These are phyloP conservation scores for Stemphylium lycopersici DNA, from an alignment of 2,329 filamentous ascomycete species.

Conservation along the genomic window DNA sequence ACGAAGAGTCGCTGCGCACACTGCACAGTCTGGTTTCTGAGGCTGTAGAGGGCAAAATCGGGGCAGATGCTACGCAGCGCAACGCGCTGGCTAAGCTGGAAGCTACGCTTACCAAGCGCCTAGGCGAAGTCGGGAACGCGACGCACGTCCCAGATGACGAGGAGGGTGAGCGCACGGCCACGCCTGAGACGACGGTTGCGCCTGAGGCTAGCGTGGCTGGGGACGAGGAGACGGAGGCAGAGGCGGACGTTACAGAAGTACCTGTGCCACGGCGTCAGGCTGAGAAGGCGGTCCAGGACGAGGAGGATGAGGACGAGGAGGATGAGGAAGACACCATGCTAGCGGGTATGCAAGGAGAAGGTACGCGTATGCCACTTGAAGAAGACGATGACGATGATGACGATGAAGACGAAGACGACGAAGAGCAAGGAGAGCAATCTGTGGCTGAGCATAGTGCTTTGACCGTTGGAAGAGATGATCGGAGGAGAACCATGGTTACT, in stretches of 20 bases:
- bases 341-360: slow-evolving; percentile 42
- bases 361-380: slow-evolving; percentile 43
- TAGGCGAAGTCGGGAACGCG: slow-evolving; percentile 47
- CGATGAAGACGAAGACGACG: slow-evolving; percentile 17
- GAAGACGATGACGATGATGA: slow-evolving; percentile 34
- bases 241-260: slow-evolving; percentile 20
- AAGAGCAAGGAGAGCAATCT: slow-evolving; percentile 2
- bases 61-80: slow-evolving; percentile 59
- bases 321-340: slow-evolving; percentile 44
- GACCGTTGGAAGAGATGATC: slow-evolving; percentile 10
- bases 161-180: slow-evolving; percentile 11
- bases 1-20: slow-evolving; percentile 31
- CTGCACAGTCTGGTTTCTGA: slow-evolving; percentile 56
- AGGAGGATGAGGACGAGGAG: slow-evolving; percentile 31
- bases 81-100: slow-evolving; percentile 63
- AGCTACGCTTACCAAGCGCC: slow-evolving; percentile 58
- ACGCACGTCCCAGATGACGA: slow-evolving; percentile 15
- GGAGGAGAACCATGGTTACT: slow-evolving; percentile 24
- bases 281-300: slow-evolving; percentile 13
- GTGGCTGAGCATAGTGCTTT: slow-evolving; percentile 11
- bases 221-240: slow-evolving; percentile 14
- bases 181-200: slow-evolving; percentile 26
- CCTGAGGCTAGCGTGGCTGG: slow-evolving; percentile 13
- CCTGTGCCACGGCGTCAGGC: slow-evolving; percentile 18
- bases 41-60: slow-evolving; percentile 57